phyloP scores from a whole-genome alignment of 441 rosid genomes.

The Daphne laureola region DNA sequence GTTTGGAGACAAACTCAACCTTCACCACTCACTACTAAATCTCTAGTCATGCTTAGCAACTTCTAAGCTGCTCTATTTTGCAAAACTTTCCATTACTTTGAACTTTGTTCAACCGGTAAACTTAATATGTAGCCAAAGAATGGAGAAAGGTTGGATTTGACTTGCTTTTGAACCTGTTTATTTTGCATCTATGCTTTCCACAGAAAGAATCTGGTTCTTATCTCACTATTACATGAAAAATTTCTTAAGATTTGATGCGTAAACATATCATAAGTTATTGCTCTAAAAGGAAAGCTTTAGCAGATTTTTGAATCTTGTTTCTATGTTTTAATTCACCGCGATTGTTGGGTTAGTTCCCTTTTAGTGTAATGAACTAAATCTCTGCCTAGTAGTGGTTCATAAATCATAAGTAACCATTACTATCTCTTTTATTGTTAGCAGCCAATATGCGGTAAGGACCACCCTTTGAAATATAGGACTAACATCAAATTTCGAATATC shows the following conservation, averaged over 20 bases:
- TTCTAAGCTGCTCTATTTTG: background rate
- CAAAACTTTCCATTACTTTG: background rate
- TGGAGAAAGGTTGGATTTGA: slow-evolving; percentile 21
- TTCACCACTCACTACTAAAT: background rate
- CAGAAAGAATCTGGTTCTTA: slow-evolving; percentile 39
- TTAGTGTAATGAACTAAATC: slow-evolving; percentile 16
- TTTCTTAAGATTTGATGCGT: slow-evolving; percentile 24
- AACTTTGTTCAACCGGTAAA: background rate
- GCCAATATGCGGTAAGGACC: slow-evolving; percentile 17
- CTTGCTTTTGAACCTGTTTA: slow-evolving; percentile 16
- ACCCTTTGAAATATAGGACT: slow-evolving; percentile 1
- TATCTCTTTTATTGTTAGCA: slow-evolving; percentile 8
- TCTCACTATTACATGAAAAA: slow-evolving; percentile 18
- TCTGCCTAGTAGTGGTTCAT: slow-evolving; percentile 18
- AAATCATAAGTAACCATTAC: slow-evolving; percentile 4
- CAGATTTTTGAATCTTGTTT: slow-evolving; percentile 25
- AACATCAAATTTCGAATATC: slow-evolving; percentile 13
- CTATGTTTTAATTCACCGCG: slow-evolving; percentile 1
- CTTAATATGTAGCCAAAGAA: background rate
- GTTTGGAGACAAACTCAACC: background rate
- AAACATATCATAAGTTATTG: slow-evolving; percentile 33
- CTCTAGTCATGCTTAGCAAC: background rate
- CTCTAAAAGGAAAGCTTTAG: slow-evolving; percentile 11
- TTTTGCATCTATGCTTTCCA: slow-evolving; percentile 25
- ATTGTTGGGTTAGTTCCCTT: background rate